These are phyloP conservation scores for Physcomitrium patens DNA, from an alignment of 225 moss, liverwort and hornwort genomes.

Conservation along the genomic window DNA sequence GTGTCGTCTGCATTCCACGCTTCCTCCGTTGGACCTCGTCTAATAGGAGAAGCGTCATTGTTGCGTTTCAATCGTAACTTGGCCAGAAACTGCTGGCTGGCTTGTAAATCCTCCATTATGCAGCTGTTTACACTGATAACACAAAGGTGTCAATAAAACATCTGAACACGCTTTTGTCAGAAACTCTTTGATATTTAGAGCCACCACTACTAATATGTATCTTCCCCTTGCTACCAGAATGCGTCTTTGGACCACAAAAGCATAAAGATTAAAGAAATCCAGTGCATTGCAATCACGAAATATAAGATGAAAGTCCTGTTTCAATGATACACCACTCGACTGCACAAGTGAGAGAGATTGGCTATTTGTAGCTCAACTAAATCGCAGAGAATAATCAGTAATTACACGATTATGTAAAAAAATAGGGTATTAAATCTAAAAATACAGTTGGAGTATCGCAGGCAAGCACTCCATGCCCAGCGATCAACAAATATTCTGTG, in stretches of 20 bases:
- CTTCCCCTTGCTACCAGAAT: neutral
- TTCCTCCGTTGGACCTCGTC: constrained; percentile 61
- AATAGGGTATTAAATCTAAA: neutral
- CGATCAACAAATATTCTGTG: neutral
- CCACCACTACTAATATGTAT: constrained; percentile 17
- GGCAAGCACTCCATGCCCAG: neutral
- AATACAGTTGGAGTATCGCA: no score
- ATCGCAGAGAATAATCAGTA: neutral
- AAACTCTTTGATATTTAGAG: constrained; percentile 28
- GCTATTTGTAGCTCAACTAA: neutral
- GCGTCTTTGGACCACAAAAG: neutral
- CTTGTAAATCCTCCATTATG: constrained; percentile 66
- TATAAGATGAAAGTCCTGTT: neutral
- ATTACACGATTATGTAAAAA: neutral
- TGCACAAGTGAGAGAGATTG: neutral
- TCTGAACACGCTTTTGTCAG: constrained; percentile 19
- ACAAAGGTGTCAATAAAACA: constrained; percentile 40
- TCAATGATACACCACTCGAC: no score
- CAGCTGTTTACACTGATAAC: constrained; percentile 47
- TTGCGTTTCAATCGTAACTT: constrained; percentile 68
- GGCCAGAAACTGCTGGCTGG: constrained; percentile 68
- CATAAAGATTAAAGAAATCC: neutral
- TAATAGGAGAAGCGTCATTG: constrained; percentile 66
- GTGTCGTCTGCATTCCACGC: constrained; percentile 67
- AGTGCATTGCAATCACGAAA: constrained; percentile 25